phyloP scores from a whole-genome alignment of 2,329 filamentous ascomycete genomes.

The Hymenoscyphus fraxineus region DNA sequence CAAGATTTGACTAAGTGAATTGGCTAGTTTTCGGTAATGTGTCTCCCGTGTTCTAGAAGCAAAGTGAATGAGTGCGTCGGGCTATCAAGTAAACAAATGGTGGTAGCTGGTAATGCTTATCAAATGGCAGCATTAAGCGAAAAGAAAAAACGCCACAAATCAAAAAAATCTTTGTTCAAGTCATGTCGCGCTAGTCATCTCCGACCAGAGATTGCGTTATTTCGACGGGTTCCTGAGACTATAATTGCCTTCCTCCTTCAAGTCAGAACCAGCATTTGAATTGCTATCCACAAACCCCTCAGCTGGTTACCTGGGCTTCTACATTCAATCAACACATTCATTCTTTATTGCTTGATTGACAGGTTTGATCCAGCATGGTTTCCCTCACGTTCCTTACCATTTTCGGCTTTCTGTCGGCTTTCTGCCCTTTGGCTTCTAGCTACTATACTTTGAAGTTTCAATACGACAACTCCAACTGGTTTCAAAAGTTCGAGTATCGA shows the following conservation, averaged over 20 bases:
- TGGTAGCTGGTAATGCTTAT: too few relatives aligned
- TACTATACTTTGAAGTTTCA: slow-evolving; percentile 20
- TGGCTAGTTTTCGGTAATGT: too few relatives aligned
- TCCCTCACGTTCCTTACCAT: not conserved
- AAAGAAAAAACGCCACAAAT: too few relatives aligned
- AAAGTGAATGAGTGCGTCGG: too few relatives aligned
- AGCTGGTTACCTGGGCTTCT: not conserved
- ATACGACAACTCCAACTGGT: slow-evolving; percentile 27
- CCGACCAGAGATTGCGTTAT: too few relatives aligned
- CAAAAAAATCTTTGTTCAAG: too few relatives aligned
- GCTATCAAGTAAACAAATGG: too few relatives aligned
- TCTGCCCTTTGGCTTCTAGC: slow-evolving; percentile 7
- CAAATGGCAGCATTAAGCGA: too few relatives aligned
- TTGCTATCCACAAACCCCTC: not conserved
- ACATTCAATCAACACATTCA: not conserved
- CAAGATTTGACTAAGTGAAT: too few relatives aligned
- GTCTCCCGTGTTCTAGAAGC: too few relatives aligned
- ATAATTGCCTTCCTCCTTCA: not conserved
- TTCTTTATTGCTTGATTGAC: not conserved
- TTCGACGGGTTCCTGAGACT: not conserved
- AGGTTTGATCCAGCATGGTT: not conserved
- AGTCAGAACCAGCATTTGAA: not conserved
- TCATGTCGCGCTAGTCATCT: too few relatives aligned
- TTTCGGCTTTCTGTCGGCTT: not conserved
- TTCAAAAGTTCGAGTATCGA: slow-evolving; percentile 20